Base-by-base conservation (phyloP, 257 asterid species). In the Scutellaria baicalensis region DNA sequence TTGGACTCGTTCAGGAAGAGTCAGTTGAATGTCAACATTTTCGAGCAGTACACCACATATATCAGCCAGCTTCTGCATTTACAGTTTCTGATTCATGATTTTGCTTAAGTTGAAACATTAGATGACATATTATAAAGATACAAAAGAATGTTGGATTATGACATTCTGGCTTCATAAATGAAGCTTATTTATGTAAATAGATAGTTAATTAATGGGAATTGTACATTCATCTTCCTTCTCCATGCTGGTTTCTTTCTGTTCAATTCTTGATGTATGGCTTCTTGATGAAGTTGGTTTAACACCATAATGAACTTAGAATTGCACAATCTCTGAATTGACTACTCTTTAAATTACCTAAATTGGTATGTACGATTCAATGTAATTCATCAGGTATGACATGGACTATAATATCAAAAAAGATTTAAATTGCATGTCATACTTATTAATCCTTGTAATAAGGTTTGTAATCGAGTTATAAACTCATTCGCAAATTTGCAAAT, bases 161-260 rank as follows among this genome's bases (percentile, higher is more conserved):
- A 59, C 12, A 55, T 20, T 0, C 10, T 54, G 66, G 44, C 45
- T 40, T 40, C 45, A 40, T 40, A 7, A 17, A 20, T 55, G 61
- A 55, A 36, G 58, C 57, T 23, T 51, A 1, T 36, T 60, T 49
- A 27, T 78, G 82, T 70, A 71, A 58, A 71, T 56, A 33, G 47
- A 62, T 50, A 63, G 20, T 68, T 40, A 51, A 39, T 43, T 59
- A 47, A 68, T 58, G 55, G 48, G 43, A 72, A 72, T 59, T 74
- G 82, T 81, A 81, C 64, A 77, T 77, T 74, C 33, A 27, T 27
- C 68, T 43, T 71, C 23, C 18, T n/a, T 39, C 56, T 63, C 54
- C n/a, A 43, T 13, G 9, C 4, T 20, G 20, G 20, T 17, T 54
- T 35, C 62, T 13, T 60, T 8, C 31, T 58, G 18, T 35, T 49